Percentiles rank a stretch among this genome's conserved stretches.
Evolutionary conservation across 2,329 filamentous ascomycete species (phyloP).

Genomic region (Knoxdaviesia capensis): DNA sequence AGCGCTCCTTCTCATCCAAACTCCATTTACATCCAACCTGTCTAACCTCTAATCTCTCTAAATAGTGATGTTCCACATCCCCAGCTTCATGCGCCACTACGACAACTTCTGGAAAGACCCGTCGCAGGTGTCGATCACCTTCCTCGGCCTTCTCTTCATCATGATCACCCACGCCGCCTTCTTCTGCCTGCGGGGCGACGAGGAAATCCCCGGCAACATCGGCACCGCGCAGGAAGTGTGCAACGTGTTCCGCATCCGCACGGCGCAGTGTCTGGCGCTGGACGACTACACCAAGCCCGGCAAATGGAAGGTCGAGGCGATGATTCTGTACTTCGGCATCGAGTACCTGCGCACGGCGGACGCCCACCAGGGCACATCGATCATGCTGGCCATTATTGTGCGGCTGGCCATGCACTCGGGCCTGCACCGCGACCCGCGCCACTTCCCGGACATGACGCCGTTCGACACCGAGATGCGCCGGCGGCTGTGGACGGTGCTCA

Average conservation of each 20-base stretch:
- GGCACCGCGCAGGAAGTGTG: slow-evolving; percentile 7
- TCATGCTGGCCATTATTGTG: slow-evolving; percentile 10
- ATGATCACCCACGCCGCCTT: slow-evolving; percentile 12
- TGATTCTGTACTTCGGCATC: slow-evolving; percentile 10
- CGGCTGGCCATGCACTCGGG: slow-evolving; percentile 33
- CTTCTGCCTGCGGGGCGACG: slow-evolving; percentile 8
- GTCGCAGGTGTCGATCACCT: slow-evolving; percentile 6
- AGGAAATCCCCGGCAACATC: slow-evolving; percentile 7
- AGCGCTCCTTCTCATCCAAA: no score
- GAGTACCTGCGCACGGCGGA: slow-evolving; percentile 11
- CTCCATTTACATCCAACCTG: no score
- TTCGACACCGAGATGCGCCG: slow-evolving; percentile 32
- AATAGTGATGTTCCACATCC: slow-evolving; percentile 12
- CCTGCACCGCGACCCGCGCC: slow-evolving; percentile 33
- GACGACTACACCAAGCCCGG: slow-evolving; percentile 12
- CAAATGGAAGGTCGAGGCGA: slow-evolving; percentile 8
- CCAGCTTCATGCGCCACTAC: slow-evolving; percentile 10
- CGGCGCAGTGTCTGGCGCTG: slow-evolving; percentile 12
- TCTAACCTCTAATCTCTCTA: not conserved
- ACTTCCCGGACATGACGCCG: slow-evolving; percentile 24
- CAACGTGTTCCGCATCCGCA: slow-evolving; percentile 8
- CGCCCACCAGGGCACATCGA: slow-evolving; percentile 9
- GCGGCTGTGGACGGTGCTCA: slow-evolving; percentile 32
- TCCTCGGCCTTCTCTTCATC: slow-evolving; percentile 13
- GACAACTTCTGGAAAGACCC: slow-evolving; percentile 12